phyloP scores from a whole-genome alignment of 2,329 filamentous ascomycete species.

The Aspergillus amoenus region DNA sequence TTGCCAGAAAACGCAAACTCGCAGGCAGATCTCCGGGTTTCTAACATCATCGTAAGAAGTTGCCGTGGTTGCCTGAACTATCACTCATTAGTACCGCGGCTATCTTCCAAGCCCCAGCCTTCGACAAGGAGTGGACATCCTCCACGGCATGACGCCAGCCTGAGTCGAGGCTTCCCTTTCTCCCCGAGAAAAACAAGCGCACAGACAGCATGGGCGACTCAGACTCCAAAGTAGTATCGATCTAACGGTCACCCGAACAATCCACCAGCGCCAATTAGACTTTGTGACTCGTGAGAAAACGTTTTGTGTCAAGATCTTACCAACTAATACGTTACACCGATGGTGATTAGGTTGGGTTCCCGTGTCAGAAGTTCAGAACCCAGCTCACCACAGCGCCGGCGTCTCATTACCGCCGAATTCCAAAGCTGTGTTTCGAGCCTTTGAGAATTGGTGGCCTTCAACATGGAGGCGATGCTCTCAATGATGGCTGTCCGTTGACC shows the following conservation, averaged over 20 bases:
- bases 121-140: not conserved
- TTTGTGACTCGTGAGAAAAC: constrained; percentile 13
- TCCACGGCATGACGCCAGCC: constrained; percentile 5
- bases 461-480: not conserved
- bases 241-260: constrained; percentile 20
- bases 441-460: not conserved
- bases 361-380: not conserved
- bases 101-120: not conserved
- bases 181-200: constrained; percentile 9
- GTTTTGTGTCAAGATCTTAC: constrained; percentile 18
- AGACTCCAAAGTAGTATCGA: constrained; percentile 8
- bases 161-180: not conserved
- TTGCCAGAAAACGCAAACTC: not conserved
- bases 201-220: constrained; percentile 16
- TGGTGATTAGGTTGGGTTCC: constrained; percentile 1
- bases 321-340: constrained; percentile 12
- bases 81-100: not conserved
- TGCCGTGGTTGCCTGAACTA: not conserved
- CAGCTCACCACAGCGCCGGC: not conserved
- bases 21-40: not conserved
- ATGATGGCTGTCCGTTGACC: not conserved
- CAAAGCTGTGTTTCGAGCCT: not conserved
- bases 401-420: not conserved
- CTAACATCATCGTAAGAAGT: not conserved
- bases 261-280: constrained; percentile 16